Evolutionary conservation across 176 grass and related monocot species (phyloP).

Genomic region (Oryza glumipatula): DNA sequence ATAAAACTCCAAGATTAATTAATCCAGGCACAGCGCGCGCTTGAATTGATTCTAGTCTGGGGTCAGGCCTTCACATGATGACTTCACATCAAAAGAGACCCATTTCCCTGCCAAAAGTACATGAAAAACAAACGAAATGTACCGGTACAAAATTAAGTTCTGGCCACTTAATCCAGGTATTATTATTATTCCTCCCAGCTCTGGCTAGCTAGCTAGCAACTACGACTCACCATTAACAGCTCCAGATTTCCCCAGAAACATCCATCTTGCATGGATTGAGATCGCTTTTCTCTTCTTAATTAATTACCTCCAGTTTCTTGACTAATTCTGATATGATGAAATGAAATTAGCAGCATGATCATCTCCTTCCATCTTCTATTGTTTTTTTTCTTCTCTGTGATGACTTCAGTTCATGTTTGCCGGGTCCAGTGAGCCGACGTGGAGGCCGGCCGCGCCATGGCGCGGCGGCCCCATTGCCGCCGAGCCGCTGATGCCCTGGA

Average conservation of each 20-base stretch:
- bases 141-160: conserved; percentile 6
- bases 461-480: conserved; percentile 42
- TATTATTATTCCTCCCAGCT: conserved; percentile 4
- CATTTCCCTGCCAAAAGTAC: conserved; percentile 3
- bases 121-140: conserved; percentile 12
- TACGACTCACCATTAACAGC: neutral
- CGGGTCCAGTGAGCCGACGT: conserved; percentile 68
- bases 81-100: conserved; percentile 14
- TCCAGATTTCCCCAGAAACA: neutral
- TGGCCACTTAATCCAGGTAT: neutral
- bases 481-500: conserved; percentile 49
- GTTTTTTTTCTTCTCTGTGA: neutral
- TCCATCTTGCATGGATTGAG: neutral
- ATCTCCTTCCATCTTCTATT: neutral
- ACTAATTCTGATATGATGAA: neutral
- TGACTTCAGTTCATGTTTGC: conserved; percentile 63
- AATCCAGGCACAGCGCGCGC: neutral
- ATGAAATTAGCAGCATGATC: neutral
- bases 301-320: neutral
- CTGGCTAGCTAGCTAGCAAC: neutral
- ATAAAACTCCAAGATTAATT: conserved; percentile 43
- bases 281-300: neutral
- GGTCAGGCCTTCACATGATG: conserved; percentile 36
- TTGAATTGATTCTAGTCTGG: conserved; percentile 28
- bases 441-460: conserved; percentile 40